Conservation (phyloP, 768 basidiomycete genomes). For the Pulveroboletus sp. region DNA sequence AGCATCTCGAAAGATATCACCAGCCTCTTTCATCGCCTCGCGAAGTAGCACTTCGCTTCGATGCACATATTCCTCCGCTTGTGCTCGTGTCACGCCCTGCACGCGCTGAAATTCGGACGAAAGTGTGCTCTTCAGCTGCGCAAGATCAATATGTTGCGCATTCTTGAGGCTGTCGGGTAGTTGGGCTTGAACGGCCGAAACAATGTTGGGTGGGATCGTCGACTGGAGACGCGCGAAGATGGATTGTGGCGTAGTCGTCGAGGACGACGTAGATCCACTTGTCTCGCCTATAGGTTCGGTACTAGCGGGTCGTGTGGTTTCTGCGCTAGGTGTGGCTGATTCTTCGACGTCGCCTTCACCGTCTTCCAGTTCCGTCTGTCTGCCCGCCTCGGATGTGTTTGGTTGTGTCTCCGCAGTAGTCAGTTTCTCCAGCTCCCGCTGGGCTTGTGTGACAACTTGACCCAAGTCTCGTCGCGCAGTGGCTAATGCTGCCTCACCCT, state of each 20-base stretch:
- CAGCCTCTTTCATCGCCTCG: slow-evolving; percentile 75
- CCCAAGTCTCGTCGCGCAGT: slow-evolving; percentile 71
- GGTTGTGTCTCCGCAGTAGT: slow-evolving; percentile 35
- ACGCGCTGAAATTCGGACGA: slow-evolving; percentile 67
- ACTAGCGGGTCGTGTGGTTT: slow-evolving; percentile 16
- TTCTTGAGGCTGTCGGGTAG: slow-evolving; percentile 66
- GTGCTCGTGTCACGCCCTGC: slow-evolving; percentile 69
- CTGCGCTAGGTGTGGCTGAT: slow-evolving; percentile 26
- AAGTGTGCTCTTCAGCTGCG: slow-evolving; percentile 62
- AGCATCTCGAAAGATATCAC: slow-evolving; percentile 81
- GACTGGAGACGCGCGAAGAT: slow-evolving; percentile 72
- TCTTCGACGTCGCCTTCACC: slow-evolving; percentile 25
- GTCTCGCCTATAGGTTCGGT: slow-evolving; percentile 20
- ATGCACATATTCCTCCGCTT: slow-evolving; percentile 83
- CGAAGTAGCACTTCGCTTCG: slow-evolving; percentile 65
- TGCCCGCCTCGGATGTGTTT: slow-evolving; percentile 3
- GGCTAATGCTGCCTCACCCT: slow-evolving; percentile 72
- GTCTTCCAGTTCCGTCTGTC: slow-evolving; percentile 6
- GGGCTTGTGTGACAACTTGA: slow-evolving; percentile 74
- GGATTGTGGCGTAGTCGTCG: slow-evolving; percentile 35
- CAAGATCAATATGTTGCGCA: slow-evolving; percentile 64
- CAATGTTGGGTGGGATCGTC: slow-evolving; percentile 71
- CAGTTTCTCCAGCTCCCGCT: slow-evolving; percentile 69
- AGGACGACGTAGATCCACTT: slow-evolving; percentile 3
- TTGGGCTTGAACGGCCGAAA: slow-evolving; percentile 62